Percentiles rank a stretch among this genome's conserved stretches.
Evolutionary conservation across 2,329 filamentous ascomycete genomes (phyloP).

Genomic region (Malbranchea cinnamomea): DNA sequence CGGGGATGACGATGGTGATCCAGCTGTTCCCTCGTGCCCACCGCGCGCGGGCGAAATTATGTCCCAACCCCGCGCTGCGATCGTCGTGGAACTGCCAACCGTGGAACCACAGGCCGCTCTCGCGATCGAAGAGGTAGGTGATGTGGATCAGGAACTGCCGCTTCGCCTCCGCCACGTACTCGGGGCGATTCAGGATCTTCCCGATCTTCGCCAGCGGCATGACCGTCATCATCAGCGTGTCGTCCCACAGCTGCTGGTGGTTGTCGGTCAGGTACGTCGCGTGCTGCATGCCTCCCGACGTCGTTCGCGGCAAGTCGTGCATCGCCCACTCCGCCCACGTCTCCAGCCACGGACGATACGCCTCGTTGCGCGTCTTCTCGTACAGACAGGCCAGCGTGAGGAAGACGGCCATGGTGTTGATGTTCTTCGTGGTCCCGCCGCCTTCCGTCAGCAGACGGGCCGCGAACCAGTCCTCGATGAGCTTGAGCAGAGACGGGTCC

Average conservation of each 20-base stretch:
- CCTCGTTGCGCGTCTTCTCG: constrained; percentile 53
- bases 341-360: constrained; percentile 63
- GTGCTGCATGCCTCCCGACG: constrained; percentile 59
- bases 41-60: constrained; percentile 41
- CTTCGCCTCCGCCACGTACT: constrained; percentile 66
- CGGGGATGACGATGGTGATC: constrained; percentile 71
- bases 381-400: constrained; percentile 65
- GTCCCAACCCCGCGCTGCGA: constrained; percentile 23
- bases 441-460: constrained; percentile 47
- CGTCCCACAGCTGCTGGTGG: constrained; percentile 66
- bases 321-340: constrained; percentile 73
- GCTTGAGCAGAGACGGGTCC: constrained; percentile 42
- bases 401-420: constrained; percentile 72
- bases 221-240: constrained; percentile 80
- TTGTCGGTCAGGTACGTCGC: constrained; percentile 59
- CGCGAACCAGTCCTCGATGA: constrained; percentile 61
- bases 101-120: constrained; percentile 63
- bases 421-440: constrained; percentile 66
- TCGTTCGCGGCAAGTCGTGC: constrained; percentile 57
- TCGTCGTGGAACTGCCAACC: constrained; percentile 64
- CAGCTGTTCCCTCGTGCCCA: constrained; percentile 47
- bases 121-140: constrained; percentile 61
- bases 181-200: constrained; percentile 49
- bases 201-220: constrained; percentile 69
- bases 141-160: constrained; percentile 63